Percentiles rank a stretch among this genome's conserved stretches.
phyloP scores from a whole-genome alignment of 2,329 filamentous ascomycete species.

The Emericellopsis cladophorae region DNA sequence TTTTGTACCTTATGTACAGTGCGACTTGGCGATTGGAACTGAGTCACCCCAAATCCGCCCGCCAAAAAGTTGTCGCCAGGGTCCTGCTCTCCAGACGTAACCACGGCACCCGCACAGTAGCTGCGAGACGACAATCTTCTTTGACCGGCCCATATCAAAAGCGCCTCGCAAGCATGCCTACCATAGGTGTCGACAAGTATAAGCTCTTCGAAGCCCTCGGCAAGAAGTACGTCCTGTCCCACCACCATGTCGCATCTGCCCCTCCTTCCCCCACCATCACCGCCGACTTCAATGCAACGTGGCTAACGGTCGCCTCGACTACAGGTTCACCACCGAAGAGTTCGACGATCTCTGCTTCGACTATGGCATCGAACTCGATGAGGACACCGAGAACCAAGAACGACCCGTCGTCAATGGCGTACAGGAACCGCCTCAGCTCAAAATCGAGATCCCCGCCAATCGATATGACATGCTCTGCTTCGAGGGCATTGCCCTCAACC shows the following conservation, averaged over 20 bases:
- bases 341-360: conserved; percentile 98
- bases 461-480: conserved; percentile 93
- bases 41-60: too few relatives aligned
- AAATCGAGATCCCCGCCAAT: conserved; percentile 97
- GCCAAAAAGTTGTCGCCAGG: too few relatives aligned
- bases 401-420: conserved; percentile 63
- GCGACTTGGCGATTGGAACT: too few relatives aligned
- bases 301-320: not conserved
- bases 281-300: not conserved
- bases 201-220: conserved; percentile 88
- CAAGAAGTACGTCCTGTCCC: conserved; percentile 48
- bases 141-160: too few relatives aligned
- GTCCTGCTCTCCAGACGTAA: too few relatives aligned
- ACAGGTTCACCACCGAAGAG: conserved; percentile 77
- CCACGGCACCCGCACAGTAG: too few relatives aligned
- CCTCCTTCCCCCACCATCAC: conserved; percentile 8
- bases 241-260: conserved; percentile 5
- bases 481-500: conserved; percentile 88
- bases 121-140: too few relatives aligned
- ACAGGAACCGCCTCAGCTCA: conserved; percentile 82
- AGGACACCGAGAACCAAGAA: conserved; percentile 73
- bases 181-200: conserved; percentile 92
- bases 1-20: too few relatives aligned
- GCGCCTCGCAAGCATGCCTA: conserved; percentile 56
- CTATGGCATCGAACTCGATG: conserved; percentile 94